Evolutionary conservation across 2,329 filamentous ascomycete genomes (phyloP), one percentile per base, ranked within the genome.

Genomic region (Phaeosphaeria sp.): DNA sequence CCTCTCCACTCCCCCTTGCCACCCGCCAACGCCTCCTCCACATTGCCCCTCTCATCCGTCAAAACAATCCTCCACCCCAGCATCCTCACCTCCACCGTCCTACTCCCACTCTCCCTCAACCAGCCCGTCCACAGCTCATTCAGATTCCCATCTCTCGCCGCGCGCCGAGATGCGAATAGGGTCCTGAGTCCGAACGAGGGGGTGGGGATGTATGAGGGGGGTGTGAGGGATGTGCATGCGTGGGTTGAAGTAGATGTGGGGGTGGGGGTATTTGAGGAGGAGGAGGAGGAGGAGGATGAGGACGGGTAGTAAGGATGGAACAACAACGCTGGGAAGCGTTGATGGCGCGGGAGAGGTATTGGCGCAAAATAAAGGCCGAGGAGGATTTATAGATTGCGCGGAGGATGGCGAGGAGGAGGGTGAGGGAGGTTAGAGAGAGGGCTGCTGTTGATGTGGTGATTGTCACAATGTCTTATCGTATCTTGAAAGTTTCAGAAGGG

Each of bases 1-100:
- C 81, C 6, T 7, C 30, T 13, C 30, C 30, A 36, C 30, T 36
- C 30, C 3, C 11, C 30, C 15, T 13, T 13, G 3, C 30, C 30
- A 13, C 30, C 30, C 15, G 8, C 30, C 11, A 36, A 13, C 11
- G 15, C 11, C 30, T 36, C 30, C 30, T 13, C 11, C 11, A 36
- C 15, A 13, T 6, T 36, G 6, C 30, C 30, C 30, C 11, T 13
- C 30, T 36, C 30, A 36, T 36, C 30, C 30, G 30, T 36, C 30
- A 13, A 36, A 7, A 36, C 30, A 13, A 36, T 3, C 30, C 30
- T 36, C 11, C 30, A 36, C 3, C 30, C 30, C 11, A 36, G 15
- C 30, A 36, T 13, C 30, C 3, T 36, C 30, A 36, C 30, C 30
- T 36, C 30, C 30, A 36, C 30, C 30, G 30, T 36, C 11, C 30